Evolutionary conservation across 495 filamentous ascomycete species (phyloP), one percentile per base, ranked within the genome.

Genomic region (Xylaria venustula): DNA sequence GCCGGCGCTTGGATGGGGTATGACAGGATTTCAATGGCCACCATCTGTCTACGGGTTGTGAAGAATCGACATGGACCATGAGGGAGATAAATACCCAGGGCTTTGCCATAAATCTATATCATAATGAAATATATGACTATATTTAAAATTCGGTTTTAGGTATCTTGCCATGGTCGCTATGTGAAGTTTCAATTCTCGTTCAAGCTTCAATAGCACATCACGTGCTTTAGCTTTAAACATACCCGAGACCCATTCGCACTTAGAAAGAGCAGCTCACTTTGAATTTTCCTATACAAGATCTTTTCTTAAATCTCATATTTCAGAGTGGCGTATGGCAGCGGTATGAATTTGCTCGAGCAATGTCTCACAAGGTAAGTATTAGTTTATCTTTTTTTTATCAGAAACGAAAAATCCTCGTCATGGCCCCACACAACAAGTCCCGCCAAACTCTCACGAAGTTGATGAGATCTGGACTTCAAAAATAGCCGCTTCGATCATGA

Each of bases 311-410:
- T 30, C 28, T 48, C 44, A 25, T 23, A 20, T 20, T 30, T 36
- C 53, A 8, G 26, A 48, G 7, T 17, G 41, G 51, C 64, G 26
- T 32, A 65, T 67, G 67, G 60, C 60, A 63, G 48, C 25, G 46
- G 23, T 42, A 42, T 58, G 58, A 54, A 62, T 45, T 25, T 54
- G 42, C 40, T 19, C 7, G 42, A 46, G 42, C 14, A 30, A 71
- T 71, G 68, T 66, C 68, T 71, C 53, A 50, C 23, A 63, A 71
- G 63, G 68, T 67, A 26, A 64, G 66, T 63, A n/a, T n/a, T n/a
- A n/a, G n/a, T n/a, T 37, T 40, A 23, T n/a, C 47, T 37, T 25
- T 56, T 15, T 4, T 46, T 41, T 11, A 17, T 40, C 42, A 1
- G 15, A 6, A 34, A 37, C 9, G 54, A 63, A 63, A 60, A 60